phyloP scores from a whole-genome alignment of 1,284 basidiomycete genomes.

The Porodaedalea pini region DNA sequence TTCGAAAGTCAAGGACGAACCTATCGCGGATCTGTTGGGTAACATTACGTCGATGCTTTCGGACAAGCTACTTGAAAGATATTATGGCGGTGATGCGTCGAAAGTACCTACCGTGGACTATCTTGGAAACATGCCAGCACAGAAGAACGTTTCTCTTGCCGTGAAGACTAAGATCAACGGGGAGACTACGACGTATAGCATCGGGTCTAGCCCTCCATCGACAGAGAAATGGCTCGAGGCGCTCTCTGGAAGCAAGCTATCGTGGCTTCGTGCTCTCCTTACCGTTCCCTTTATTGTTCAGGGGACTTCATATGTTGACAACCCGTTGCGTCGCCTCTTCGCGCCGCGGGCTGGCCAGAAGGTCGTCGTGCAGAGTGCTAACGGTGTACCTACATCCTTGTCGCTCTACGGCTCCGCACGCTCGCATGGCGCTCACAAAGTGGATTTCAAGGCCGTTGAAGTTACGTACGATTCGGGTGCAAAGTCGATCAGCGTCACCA shows the following conservation, averaged over 20 bases:
- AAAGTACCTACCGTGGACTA: slow-evolving; percentile 86
- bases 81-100: slow-evolving; percentile 76
- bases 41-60: slow-evolving; percentile 81
- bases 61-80: slow-evolving; percentile 75
- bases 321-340: slow-evolving; percentile 86
- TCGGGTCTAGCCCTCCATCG: slow-evolving; percentile 58
- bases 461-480: slow-evolving; percentile 57
- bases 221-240: slow-evolving; percentile 77
- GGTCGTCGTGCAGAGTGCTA: slow-evolving; percentile 54
- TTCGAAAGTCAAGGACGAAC: slow-evolving; percentile 86
- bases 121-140: slow-evolving; percentile 57
- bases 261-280: slow-evolving; percentile 87
- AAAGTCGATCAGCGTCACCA: slow-evolving; percentile 66
- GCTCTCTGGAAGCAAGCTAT: slow-evolving; percentile 77
- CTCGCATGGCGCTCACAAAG: slow-evolving; percentile 72
- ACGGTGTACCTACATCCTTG: slow-evolving; percentile 52
- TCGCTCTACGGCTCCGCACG: slow-evolving; percentile 76
- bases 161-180: slow-evolving; percentile 48
- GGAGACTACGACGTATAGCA: slow-evolving; percentile 51
- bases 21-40: slow-evolving; percentile 88
- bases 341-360: slow-evolving; percentile 79
- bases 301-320: slow-evolving; percentile 80
- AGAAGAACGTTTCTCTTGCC: slow-evolving; percentile 35
- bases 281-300: slow-evolving; percentile 83
- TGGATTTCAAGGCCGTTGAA: slow-evolving; percentile 82